Evolutionary conservation across 2,329 filamentous ascomycete species (phyloP).

Genomic region (Thelonectria blattea): DNA sequence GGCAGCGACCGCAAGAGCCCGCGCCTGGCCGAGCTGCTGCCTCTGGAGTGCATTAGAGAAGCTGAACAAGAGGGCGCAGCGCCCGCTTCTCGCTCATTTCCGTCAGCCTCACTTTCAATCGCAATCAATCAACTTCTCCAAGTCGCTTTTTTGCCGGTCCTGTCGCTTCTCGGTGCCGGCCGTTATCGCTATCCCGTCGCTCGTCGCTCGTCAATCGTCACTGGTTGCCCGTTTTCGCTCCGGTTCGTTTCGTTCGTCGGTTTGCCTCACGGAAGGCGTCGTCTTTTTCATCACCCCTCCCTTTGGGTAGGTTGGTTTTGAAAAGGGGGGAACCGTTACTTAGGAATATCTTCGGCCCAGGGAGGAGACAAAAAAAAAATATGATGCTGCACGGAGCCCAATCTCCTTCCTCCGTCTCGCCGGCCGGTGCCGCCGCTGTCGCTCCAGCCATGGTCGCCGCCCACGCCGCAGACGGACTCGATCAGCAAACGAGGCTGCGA

Average conservation of each 20-base stretch:
- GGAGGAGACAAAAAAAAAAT: constrained; percentile 20
- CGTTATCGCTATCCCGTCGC: neutral
- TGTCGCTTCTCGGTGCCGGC: neutral
- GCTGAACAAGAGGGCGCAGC: constrained; percentile 8
- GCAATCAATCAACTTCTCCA: neutral
- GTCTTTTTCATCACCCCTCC: neutral
- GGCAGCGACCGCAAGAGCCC: constrained; percentile 24
- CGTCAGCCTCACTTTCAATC: constrained; percentile 9
- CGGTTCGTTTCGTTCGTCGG: neutral
- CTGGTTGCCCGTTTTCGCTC: neutral
- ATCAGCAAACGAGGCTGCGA: constrained; percentile 30
- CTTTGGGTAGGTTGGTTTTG: constrained; percentile 7
- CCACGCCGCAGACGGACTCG: constrained; percentile 15
- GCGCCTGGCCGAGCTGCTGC: constrained; percentile 35
- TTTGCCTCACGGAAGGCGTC: neutral
- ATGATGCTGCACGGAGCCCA: constrained; percentile 47
- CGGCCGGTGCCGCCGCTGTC: constrained; percentile 27
- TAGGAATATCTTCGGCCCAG: constrained; percentile 19
- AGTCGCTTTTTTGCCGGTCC: neutral
- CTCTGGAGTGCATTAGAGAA: constrained; percentile 18
- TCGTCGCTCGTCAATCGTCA: neutral
- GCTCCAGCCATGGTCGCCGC: constrained; percentile 9
- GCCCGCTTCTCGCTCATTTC: constrained; percentile 4
- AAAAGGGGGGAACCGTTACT: constrained; percentile 8
- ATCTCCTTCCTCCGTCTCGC: constrained; percentile 36